These are phyloP conservation scores for Fusarium foetens DNA, from an alignment of 2,329 filamentous ascomycete species.

Conservation along the genomic window DNA sequence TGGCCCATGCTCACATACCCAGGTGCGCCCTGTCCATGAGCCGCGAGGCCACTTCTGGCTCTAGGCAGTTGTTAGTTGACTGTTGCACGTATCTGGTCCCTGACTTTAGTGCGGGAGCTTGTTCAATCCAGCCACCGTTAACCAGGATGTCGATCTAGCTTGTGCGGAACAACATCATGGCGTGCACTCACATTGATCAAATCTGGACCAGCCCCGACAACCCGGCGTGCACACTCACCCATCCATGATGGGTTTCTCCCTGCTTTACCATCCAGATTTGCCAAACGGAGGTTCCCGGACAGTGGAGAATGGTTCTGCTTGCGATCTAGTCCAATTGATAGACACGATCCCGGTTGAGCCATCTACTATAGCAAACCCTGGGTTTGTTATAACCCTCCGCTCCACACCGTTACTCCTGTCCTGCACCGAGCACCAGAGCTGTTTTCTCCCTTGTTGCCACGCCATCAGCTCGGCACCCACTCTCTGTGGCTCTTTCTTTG, in stretches of 20 bases:
- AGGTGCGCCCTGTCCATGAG: slow-evolving; percentile 27
- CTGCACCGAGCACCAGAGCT: slow-evolving; percentile 40
- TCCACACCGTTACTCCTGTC: slow-evolving; percentile 39
- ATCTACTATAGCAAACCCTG: slow-evolving; percentile 47
- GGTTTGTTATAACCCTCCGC: slow-evolving; percentile 45
- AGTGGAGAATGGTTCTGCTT: slow-evolving; percentile 42
- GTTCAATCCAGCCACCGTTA: slow-evolving; percentile 38
- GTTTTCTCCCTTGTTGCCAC: slow-evolving; percentile 42
- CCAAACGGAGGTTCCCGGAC: slow-evolving; percentile 42
- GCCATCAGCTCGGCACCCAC: slow-evolving; percentile 40
- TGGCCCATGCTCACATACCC: slow-evolving; percentile 28
- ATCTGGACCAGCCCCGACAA: slow-evolving; percentile 38
- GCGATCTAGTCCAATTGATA: slow-evolving; percentile 42
- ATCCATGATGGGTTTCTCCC: slow-evolving; percentile 37
- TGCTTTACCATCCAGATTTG: slow-evolving; percentile 36
- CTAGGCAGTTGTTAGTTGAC: slow-evolving; percentile 19
- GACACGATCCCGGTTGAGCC: slow-evolving; percentile 38
- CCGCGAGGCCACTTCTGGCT: slow-evolving; percentile 25
- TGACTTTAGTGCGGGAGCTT: slow-evolving; percentile 33
- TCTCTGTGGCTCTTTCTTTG: slow-evolving; percentile 27
- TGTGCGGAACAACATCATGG: slow-evolving; percentile 35
- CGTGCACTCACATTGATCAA: slow-evolving; percentile 40
- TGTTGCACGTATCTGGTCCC: slow-evolving; percentile 21
- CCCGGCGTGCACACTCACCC: slow-evolving; percentile 32
- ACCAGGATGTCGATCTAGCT: slow-evolving; percentile 37